Evolutionary conservation across 1,139 yeast genomes (phyloP), one percentile per base, ranked within the genome.

Genomic region (Saccharomycopsis phalli): DNA sequence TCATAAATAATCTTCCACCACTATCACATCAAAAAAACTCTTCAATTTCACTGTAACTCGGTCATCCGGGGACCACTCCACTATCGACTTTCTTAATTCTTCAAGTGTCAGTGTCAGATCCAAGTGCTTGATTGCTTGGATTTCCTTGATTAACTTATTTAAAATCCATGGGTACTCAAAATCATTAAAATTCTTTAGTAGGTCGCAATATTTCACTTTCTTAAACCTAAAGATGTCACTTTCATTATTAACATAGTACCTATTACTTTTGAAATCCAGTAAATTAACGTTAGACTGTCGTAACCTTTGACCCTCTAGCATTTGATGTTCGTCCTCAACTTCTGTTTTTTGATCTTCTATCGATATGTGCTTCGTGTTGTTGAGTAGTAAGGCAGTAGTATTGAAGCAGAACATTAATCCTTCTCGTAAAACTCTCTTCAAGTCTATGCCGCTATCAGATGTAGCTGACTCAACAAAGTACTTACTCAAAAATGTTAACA

Each of bases 401-500:
- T 44, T 41, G 20, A 44, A 44, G 23, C 46, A 44, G 25, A 44
- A 44, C n/a, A 21, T 19, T 3, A 44, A 30, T 5, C 46, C 38
- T 28, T 42, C 43, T 10, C 13, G 16, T 17, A 33, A 41, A n/a
- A 19, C 19, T 5, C 20, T 4, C 5, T n/a, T 6, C 7, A 10
- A 14, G 5, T 30, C 33, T n/a, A n/a, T n/a, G n/a, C n/a, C n/a
- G n/a, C n/a, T n/a, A n/a, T n/a, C n/a, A n/a, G n/a, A n/a, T n/a
- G n/a, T n/a, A 14, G 7, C 33, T 4, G 20, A 13, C 5, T 30
- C 22, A 0, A 94, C 88, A 48, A 91, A 65, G 0, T 88, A 75
- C n/a, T 76, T 70, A 46, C 95, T 82, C 31, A 91, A 69, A 54
- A 91, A 96, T 50, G 79, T 80, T 21, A 88, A 65, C 2, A 82